phyloP scores from a whole-genome alignment of 139 green algal genomes.

The Desmodesmus armatus region DNA sequence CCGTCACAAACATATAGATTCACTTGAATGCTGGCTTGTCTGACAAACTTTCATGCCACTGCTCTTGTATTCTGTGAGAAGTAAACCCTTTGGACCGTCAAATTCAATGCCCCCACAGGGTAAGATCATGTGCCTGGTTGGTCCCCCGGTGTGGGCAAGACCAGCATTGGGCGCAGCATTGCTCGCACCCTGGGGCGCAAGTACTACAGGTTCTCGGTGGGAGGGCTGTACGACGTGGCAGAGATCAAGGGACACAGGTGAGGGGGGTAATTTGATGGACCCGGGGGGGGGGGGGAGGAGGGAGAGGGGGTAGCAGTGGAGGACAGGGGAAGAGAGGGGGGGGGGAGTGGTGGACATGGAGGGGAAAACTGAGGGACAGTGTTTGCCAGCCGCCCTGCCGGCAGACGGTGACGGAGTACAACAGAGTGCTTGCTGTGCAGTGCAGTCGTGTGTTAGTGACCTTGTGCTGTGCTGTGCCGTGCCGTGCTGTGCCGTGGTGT shows the following conservation, averaged over 20 bases:
- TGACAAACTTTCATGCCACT: too few relatives aligned
- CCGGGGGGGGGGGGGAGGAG: background rate
- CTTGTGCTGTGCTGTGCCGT: background rate
- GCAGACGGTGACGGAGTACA: too few relatives aligned
- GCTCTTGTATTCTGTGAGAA: too few relatives aligned
- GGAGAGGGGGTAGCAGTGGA: background rate
- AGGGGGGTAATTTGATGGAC: background rate
- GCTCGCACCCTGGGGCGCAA: conserved; percentile 84
- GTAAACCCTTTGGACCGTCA: too few relatives aligned
- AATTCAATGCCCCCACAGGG: too few relatives aligned
- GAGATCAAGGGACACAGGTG: conserved; percentile 95
- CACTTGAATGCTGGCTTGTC: too few relatives aligned
- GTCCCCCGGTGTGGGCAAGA: conserved; percentile 98
- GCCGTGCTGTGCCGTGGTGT: background rate
- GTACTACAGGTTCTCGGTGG: conserved; percentile 95
- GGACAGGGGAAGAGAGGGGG: too few relatives aligned
- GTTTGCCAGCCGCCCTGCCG: too few relatives aligned
- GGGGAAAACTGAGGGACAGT: too few relatives aligned
- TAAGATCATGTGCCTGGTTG: conserved; percentile 97
- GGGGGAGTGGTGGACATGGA: too few relatives aligned
- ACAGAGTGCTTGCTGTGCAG: background rate
- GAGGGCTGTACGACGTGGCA: conserved; percentile 93
- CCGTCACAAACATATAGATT: too few relatives aligned
- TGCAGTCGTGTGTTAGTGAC: background rate
- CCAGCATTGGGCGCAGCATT: conserved; percentile 89